Conservation (phyloP, 345 rosid genomes). For the Geranium brycei region DNA sequence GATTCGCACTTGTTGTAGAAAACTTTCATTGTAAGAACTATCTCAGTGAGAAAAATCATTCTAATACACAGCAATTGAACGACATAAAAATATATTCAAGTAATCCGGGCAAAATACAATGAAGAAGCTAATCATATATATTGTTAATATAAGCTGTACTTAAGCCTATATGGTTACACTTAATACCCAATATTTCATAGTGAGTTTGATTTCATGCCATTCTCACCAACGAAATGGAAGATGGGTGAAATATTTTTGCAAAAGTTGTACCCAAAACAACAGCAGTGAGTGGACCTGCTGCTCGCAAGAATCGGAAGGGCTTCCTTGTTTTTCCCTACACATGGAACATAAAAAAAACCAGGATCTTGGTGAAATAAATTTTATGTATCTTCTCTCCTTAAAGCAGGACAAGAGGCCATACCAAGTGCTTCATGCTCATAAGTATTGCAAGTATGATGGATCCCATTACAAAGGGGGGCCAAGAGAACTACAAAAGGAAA, state of each 20-base stretch:
- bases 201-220: neutral
- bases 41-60: too few species aligned
- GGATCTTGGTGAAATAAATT: conserved; percentile 2
- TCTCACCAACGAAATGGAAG: conserved; percentile 83
- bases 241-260: conserved; percentile 68
- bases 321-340: conserved; percentile 86
- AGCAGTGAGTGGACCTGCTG: conserved; percentile 89
- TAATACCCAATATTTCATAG: neutral
- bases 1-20: conserved; percentile 3
- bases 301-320: conserved; percentile 64
- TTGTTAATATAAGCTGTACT: neutral
- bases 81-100: too few species aligned
- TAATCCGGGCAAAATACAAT: neutral
- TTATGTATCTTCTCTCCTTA: neutral
- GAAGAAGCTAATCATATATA: neutral
- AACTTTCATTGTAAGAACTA: neutral
- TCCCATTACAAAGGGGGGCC: conserved; percentile 99
- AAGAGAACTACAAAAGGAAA: conserved; percentile 76
- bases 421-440: conserved; percentile 86
- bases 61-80: too few species aligned
- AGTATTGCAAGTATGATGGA: conserved; percentile 65
- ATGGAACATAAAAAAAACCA: conserved; percentile 12
- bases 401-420: conserved; percentile 22
- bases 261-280: conserved; percentile 73
- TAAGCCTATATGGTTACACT: neutral